These are phyloP conservation scores for Rachicladosporium sp. DNA, from an alignment of 2,329 filamentous ascomycete species.

Conservation along the genomic window DNA sequence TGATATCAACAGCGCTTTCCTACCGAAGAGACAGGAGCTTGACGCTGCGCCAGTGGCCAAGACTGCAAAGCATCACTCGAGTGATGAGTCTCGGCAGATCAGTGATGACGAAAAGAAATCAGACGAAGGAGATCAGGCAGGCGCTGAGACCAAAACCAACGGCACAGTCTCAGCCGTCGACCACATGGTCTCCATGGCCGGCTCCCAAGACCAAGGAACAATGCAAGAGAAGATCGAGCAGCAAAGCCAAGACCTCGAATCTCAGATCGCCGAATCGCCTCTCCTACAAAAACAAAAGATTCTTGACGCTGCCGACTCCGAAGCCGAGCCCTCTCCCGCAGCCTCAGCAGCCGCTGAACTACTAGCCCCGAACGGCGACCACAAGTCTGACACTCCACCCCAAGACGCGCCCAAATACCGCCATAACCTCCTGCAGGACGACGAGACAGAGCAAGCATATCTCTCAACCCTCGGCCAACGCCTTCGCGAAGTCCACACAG, in stretches of 20 bases:
- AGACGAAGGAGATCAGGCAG: background rate
- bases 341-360: slow-evolving; percentile 34
- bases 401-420: slow-evolving; percentile 34
- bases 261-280: slow-evolving; percentile 79
- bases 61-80: background rate
- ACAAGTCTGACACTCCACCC: slow-evolving; percentile 26
- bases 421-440: slow-evolving; percentile 74
- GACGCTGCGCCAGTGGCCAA: slow-evolving; percentile 14
- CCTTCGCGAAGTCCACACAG: slow-evolving; percentile 59
- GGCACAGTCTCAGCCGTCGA: slow-evolving; percentile 51
- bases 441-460: slow-evolving; percentile 54
- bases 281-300: slow-evolving; percentile 85
- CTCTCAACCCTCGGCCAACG: slow-evolving; percentile 64
- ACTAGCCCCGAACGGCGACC: slow-evolving; percentile 17
- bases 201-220: slow-evolving; percentile 53
- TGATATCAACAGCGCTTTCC: slow-evolving; percentile 95
- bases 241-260: slow-evolving; percentile 76
- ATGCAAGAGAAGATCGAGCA: slow-evolving; percentile 68
- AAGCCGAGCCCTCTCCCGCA: slow-evolving; percentile 37
- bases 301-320: slow-evolving; percentile 72
- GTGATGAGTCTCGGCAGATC: too few relatives aligned
- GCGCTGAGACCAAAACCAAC: slow-evolving; percentile 16
- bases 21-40: slow-evolving; percentile 58
- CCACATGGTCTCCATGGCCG: slow-evolving; percentile 64
- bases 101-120: background rate